Base-by-base conservation (phyloP, 257 asterid genomes). In the Penstemon barbatus region DNA sequence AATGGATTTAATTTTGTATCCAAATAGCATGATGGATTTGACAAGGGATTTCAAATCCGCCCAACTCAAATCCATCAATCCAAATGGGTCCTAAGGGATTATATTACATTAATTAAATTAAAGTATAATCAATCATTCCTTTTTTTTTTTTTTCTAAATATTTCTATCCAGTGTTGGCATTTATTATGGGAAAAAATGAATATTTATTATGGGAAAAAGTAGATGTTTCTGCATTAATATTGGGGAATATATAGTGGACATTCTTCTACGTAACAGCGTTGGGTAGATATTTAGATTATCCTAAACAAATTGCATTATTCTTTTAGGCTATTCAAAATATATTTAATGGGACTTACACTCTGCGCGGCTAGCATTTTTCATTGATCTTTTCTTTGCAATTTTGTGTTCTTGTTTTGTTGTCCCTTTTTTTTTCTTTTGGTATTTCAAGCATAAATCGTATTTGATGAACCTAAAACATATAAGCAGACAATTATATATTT, bases 201-300 rank as follows among this genome's bases (percentile, higher is more conserved):
- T 69, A 4, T 25, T 25, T 25, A 6, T 19, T n/a, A 45, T 43
- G 53, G 10, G 9, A 12, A 13, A 69, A 57, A 65, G 59, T 60
- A 54, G 36, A 49, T 25, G 54, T 11, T 45, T 41, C 48, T 33
- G 10, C 57, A 69, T 59, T 40, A 0, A 2, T 55, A 9, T 13
- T 15, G 43, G 19, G 45, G 10, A 25, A 2, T 15, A 15, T 15
- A 15, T 42, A 48, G 67, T 69, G 66, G 66, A 65, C 72, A 33
- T 57, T 52, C 65, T 18, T 46, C 38, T 62, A 52, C n/a, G n/a
- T n/a, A n/a, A n/a, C n/a, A 13, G 60, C 52, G 59, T 69, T 66
- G 63, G 55, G 39, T 69, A 66, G 75, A 71, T 15, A 15, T 80
- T 70, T 56, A 54, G 77, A 62, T 48, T 80, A 38, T 61, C 49